Evolutionary conservation across 2,329 filamentous ascomycete species (phyloP), one percentile per base, ranked within the genome.

Genomic region (Claviceps spartinae): DNA sequence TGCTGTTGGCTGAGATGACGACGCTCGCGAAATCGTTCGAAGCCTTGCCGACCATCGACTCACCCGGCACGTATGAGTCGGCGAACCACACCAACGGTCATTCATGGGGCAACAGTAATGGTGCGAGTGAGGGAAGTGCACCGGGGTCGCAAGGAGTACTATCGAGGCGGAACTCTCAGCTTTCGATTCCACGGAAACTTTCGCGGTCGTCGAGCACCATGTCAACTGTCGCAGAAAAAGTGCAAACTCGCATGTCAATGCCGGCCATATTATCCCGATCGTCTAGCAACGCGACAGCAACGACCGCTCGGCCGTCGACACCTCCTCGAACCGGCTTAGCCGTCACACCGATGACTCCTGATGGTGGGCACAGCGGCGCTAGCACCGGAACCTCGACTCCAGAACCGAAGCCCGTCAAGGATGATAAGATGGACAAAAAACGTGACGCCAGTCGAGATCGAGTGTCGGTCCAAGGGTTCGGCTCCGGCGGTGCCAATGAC

Each of bases 191-290:
- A 54, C 66, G 40, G 20, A 60, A 62, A 50, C 63, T 69, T 30
- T 67, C 70, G n/a, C 72, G 80, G 46, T 79, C 80, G 7, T 79
- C 80, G 7, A 72, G 63, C 49, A 79, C 82, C 36, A 68, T 77
- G 46, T 68, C 73, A 57, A 70, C 76, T 54, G 63, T 74, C 42
- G 41, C 45, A 14, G 84, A 87, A 62, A 81, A 79, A 59, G 71
- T 75, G 48, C 72, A 81, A 45, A 73, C 79, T 54, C 83, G 88
- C 55, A 89, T 91, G 85, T 91, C 88, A 1, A 86, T 91, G 83
- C 88, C 85, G 63, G 81, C 86, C 14, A 77, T 78, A 20, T 72
- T 78, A 59, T 67, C 77, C 64, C 59, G 63, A 13, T 48, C 46
- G 2, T 58, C 62, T 2, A 69, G 62, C 55, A 71, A 63, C 49